Evolutionary conservation across 768 basidiomycete genomes (phyloP), one percentile per base, ranked within the genome.

Genomic region (Trametes sanguinea): DNA sequence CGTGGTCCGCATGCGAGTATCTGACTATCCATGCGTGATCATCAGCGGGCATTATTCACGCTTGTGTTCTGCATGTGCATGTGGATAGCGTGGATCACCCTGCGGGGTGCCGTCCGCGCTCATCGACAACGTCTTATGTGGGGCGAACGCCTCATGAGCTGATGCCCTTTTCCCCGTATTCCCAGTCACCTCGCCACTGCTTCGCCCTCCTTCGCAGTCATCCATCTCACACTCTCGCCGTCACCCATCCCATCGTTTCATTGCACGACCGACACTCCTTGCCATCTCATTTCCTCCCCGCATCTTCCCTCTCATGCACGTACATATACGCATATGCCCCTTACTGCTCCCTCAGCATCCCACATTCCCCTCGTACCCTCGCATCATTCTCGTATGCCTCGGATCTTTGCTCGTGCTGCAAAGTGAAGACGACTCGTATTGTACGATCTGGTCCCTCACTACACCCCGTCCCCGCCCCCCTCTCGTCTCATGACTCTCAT

Each of bases 141-240:
- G 89, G 90, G 90, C 53, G 89, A 89, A 68, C 82, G 85, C 54
- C 77, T 92, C 59, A 88, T 91, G 81, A 88, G 85, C 47, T 92
- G 73, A 79, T 39, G 10, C 32, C 33, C 47, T 45, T 48, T 45
- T 4, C 7, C 43, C 17, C 33, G 37, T 13, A 44, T 40, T 32
- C 22, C 22, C 22, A 22, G 22, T 22, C 22, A 22, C 22, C 22
- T 22, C 22, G 22, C 22, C 22, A 22, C 22, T 22, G 22, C 22
- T 22, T 22, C 17, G 2, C 37, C 46, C 8, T 29, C n/a, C 22
- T 55, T 22, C 48, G n/a, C 47, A 4, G 22, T 10, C 4, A 37
- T 11, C 29, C 33, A 33, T 6, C 30, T 29, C 40, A 27, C 27
- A 13, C 16, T 43, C 56, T 17, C 32, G 17, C n/a, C 57, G 6